phyloP scores from a whole-genome alignment of 1,139 yeast species.

The Sugiyamaella japonica region DNA sequence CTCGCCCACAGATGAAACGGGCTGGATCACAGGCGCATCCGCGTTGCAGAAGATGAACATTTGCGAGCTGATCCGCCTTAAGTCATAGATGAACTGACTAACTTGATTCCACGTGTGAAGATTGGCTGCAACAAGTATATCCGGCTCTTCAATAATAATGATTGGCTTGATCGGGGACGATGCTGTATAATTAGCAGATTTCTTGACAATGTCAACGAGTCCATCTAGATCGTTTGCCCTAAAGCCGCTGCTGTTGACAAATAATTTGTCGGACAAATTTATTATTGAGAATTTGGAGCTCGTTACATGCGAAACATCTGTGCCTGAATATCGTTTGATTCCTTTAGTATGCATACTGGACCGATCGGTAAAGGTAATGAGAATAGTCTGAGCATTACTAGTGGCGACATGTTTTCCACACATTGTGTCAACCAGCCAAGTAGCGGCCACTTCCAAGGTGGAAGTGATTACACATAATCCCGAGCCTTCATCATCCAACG shows the following conservation, averaged over 20 bases:
- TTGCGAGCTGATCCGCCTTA: slow-evolving; percentile 7
- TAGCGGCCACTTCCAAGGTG: slow-evolving; percentile 61
- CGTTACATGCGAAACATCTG: slow-evolving; percentile 19
- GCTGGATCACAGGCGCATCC: slow-evolving; percentile 46
- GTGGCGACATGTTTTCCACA: slow-evolving; percentile 33
- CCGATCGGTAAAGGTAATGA: slow-evolving; percentile 26
- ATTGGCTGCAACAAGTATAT: slow-evolving; percentile 41
- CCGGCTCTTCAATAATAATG: slow-evolving; percentile 36
- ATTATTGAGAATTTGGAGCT: slow-evolving; percentile 19
- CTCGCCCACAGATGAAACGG: slow-evolving; percentile 35
- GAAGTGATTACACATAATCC: slow-evolving; percentile 54
- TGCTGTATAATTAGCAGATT: not conserved
- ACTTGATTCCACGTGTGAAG: slow-evolving; percentile 16
- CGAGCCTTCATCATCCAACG: slow-evolving; percentile 40
- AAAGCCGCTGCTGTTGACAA: slow-evolving; percentile 28
- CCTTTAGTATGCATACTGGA: slow-evolving; percentile 35
- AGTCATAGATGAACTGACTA: slow-evolving; percentile 8
- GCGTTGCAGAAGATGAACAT: slow-evolving; percentile 39
- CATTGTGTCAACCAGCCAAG: slow-evolving; percentile 57
- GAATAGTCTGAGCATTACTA: slow-evolving; percentile 13
- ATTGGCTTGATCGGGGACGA: slow-evolving; percentile 4
- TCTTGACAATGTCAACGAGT: slow-evolving; percentile 11
- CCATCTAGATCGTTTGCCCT: slow-evolving; percentile 7
- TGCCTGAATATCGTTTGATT: slow-evolving; percentile 22
- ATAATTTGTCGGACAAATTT: slow-evolving; percentile 39